Percentiles rank a stretch among this genome's conserved stretches.
Conservation (phyloP, 495 filamentous ascomycete genomes). For the Aspergillus egyptiacus region DNA sequence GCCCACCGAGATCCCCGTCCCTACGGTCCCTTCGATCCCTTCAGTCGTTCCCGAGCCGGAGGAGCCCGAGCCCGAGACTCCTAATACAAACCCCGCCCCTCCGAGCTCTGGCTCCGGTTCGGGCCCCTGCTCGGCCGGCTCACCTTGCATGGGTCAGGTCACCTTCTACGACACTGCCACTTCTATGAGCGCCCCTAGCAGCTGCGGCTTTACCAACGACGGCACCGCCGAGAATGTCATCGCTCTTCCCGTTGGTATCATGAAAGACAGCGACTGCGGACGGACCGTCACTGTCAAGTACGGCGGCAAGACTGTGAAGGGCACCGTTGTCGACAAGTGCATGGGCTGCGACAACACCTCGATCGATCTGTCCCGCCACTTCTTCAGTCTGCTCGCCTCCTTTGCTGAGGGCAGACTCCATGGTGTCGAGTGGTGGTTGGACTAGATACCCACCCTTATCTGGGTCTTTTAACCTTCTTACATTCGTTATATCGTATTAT, state of each 20-base stretch:
- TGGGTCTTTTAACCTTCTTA: slow-evolving; percentile 8
- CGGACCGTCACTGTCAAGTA: slow-evolving; percentile 56
- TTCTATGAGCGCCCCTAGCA: slow-evolving; percentile 31
- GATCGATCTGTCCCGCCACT: slow-evolving; percentile 42
- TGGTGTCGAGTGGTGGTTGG: slow-evolving; percentile 29
- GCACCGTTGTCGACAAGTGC: slow-evolving; percentile 68
- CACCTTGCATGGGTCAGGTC: slow-evolving; percentile 36
- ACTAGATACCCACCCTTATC: background rate
- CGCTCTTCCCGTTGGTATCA: slow-evolving; percentile 43
- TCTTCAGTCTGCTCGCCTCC: slow-evolving; percentile 35
- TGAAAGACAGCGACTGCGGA: slow-evolving; percentile 61
- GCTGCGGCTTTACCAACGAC: slow-evolving; percentile 42
- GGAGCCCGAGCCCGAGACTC: background rate
- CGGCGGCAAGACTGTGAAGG: slow-evolving; percentile 49
- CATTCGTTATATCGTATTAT: slow-evolving; percentile 7
- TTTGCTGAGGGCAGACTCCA: slow-evolving; percentile 26
- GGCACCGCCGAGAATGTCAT: slow-evolving; percentile 37
- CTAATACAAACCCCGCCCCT: slow-evolving; percentile 6
- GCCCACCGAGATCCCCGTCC: background rate
- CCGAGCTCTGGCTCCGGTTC: slow-evolving; percentile 16
- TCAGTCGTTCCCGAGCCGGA: background rate
- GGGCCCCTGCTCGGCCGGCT: slow-evolving; percentile 31
- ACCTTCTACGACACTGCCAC: slow-evolving; percentile 47
- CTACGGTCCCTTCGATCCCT: background rate
- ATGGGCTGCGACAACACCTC: slow-evolving; percentile 51